Percentiles rank a stretch among this genome's conserved stretches.
Evolutionary conservation across 108 stramenopile species (phyloP).

Genomic region (Craspedostauros australis): DNA sequence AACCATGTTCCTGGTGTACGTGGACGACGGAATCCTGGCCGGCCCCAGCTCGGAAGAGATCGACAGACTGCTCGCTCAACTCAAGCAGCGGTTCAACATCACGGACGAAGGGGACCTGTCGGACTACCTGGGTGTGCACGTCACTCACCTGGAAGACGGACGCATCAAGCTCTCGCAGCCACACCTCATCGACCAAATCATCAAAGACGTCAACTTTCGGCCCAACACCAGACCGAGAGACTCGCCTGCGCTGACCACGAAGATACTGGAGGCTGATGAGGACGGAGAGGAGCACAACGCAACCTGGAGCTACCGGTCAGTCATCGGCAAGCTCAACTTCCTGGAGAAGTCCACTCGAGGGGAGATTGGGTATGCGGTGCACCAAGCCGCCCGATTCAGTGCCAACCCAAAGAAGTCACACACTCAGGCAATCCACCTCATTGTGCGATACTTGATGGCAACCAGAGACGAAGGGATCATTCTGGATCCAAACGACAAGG

Average conservation of each 20-base stretch:
- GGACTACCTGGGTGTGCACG: constrained; percentile 37
- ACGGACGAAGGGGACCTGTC: constrained; percentile 22
- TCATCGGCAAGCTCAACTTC: constrained; percentile 43
- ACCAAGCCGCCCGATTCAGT: constrained; percentile 31
- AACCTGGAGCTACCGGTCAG: constrained; percentile 15
- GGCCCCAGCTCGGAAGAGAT: constrained; percentile 20
- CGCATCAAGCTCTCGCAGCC: constrained; percentile 6
- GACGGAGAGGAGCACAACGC: not conserved
- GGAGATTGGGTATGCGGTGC: constrained; percentile 28
- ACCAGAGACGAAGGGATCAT: constrained; percentile 19
- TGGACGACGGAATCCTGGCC: constrained; percentile 31
- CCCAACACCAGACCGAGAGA: too few species aligned
- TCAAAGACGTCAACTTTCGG: not conserved
- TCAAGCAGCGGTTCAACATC: constrained; percentile 14
- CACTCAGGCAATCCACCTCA: constrained; percentile 17
- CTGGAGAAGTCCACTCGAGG: constrained; percentile 21
- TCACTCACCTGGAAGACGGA: constrained; percentile 5
- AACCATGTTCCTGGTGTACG: constrained; percentile 35
- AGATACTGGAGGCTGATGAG: too few species aligned
- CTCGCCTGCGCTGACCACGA: too few species aligned
- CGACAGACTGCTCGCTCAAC: constrained; percentile 3
- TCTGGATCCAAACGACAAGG: constrained; percentile 9
- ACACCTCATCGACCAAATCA: constrained; percentile 6
- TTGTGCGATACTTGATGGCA: constrained; percentile 20
- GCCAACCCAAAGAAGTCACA: constrained; percentile 24